Evolutionary conservation across 2,329 filamentous ascomycete genomes (phyloP).

Genomic region (Myriosclerotinia scirpicola): DNA sequence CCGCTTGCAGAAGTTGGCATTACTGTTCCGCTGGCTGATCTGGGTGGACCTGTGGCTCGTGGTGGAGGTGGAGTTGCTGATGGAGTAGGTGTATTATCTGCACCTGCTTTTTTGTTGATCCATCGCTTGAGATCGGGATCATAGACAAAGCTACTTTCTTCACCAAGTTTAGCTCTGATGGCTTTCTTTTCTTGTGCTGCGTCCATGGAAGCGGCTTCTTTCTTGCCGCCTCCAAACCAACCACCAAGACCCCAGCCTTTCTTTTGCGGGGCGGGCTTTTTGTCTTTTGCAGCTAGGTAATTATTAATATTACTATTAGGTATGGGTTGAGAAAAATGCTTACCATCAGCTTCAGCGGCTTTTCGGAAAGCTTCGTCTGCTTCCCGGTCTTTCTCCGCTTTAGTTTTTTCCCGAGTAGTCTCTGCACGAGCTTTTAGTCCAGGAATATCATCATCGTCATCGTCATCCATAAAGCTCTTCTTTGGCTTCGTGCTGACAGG

Average conservation of each 20-base stretch:
- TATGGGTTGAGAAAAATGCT: constrained; percentile 39
- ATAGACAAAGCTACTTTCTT: constrained; percentile 89
- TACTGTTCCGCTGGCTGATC: constrained; percentile 36
- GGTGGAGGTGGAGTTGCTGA: constrained; percentile 79
- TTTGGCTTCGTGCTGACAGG: constrained; percentile 56
- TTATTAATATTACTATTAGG: constrained; percentile 21
- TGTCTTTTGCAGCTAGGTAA: constrained; percentile 58
- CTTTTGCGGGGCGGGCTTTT: constrained; percentile 47
- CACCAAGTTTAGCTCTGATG: constrained; percentile 91
- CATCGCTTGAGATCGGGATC: constrained; percentile 96
- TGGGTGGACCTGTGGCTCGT: constrained; percentile 48
- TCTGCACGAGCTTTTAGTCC: constrained; percentile 45
- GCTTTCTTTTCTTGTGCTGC: constrained; percentile 57
- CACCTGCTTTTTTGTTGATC: constrained; percentile 88
- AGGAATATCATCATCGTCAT: constrained; percentile 69
- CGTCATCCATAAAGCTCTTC: constrained; percentile 80
- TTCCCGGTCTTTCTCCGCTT: constrained; percentile 70
- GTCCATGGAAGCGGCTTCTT: constrained; percentile 49
- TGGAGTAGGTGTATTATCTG: constrained; percentile 59
- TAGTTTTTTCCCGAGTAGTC: constrained; percentile 54
- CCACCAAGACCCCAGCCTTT: constrained; percentile 81
- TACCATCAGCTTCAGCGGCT: constrained; percentile 74
- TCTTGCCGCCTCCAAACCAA: constrained; percentile 75
- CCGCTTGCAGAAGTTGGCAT: constrained; percentile 5
- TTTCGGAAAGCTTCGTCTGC: constrained; percentile 84